Evolutionary conservation across 2,329 filamentous ascomycete genomes (phyloP).

Genomic region (Ceratocystis albifundus): DNA sequence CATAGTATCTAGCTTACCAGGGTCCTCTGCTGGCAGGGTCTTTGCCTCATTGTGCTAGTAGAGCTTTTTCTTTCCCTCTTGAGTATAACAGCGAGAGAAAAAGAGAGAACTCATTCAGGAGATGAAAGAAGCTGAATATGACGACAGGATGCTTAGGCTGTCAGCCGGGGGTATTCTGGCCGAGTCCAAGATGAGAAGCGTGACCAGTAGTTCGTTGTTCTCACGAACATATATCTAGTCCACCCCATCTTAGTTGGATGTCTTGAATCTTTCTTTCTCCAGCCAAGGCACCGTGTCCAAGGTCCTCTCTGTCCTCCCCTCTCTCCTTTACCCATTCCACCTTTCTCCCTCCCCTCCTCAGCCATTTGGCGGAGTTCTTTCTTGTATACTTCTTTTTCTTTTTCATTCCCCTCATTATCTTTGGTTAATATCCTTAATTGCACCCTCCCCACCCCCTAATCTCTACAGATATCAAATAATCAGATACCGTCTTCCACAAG

Average conservation of each 20-base stretch:
- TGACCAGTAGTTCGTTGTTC: not conserved
- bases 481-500: not conserved
- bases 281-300: slow-evolving; percentile 8
- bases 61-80: not conserved
- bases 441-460: not conserved
- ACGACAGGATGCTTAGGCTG: not conserved
- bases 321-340: not conserved
- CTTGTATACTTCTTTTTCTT: not conserved
- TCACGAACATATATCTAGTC: slow-evolving; percentile 6
- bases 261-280: not conserved
- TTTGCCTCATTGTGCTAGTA: not conserved
- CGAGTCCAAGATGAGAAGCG: not conserved
- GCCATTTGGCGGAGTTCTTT: not conserved
- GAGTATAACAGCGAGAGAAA: not conserved
- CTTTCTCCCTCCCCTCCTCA: not conserved
- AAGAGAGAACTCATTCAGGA: not conserved
- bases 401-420: not conserved
- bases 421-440: not conserved
- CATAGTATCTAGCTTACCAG: not conserved
- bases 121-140: not conserved
- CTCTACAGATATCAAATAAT: not conserved
- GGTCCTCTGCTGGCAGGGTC: not conserved
- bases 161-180: not conserved
- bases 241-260: not conserved
- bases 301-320: slow-evolving; percentile 3